Evolutionary conservation across 805 yeast genomes (phyloP), one percentile per base, ranked within the genome.

Genomic region (Starmera amethionina): DNA sequence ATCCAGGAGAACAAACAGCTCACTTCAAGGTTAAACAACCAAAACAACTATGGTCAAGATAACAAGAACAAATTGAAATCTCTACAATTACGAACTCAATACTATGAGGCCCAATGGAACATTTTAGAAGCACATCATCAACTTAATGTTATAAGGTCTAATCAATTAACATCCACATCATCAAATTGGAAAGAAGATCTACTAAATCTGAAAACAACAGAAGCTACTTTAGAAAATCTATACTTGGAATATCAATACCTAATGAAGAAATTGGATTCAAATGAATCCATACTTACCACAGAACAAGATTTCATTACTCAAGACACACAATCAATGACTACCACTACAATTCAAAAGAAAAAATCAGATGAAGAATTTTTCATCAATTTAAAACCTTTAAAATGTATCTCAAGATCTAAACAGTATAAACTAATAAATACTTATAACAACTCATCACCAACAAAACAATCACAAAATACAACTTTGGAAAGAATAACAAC

Each of bases 201-300:
- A 33, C 48, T 67, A 28, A 66, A 67, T 41, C 65, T 70, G 70
- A 59, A 64, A 54, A 66, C 72, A 5, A 62, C 67, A 0, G 70
- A 67, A 39, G 68, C 73, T 2, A 70, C 73, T 3, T 51, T 67
- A 35, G 72, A 68, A 16, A 70, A 70, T 43, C 40, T 70, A 18
- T 56, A 58, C 30, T 48, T 64, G 36, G 75, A 70, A 44, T 69
- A 58, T 42, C 53, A 56, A 14, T 65, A 63, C 40, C 41, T 69
- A 14, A 46, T 46, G 14, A 49, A 48, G 14, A 50, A 49, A 38
- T 37, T 54, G 13, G 49, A 45, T 9, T 31, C 34, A 29, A 29
- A 12, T 29, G 30, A 29, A 29, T 13, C 30, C n/a, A 13, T 12
- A 9, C 30, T 29, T 11, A 29, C 30, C 13, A 13, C 13, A 10